phyloP scores from a whole-genome alignment of 1,139 yeast species.

The Williopsis jadinii region DNA sequence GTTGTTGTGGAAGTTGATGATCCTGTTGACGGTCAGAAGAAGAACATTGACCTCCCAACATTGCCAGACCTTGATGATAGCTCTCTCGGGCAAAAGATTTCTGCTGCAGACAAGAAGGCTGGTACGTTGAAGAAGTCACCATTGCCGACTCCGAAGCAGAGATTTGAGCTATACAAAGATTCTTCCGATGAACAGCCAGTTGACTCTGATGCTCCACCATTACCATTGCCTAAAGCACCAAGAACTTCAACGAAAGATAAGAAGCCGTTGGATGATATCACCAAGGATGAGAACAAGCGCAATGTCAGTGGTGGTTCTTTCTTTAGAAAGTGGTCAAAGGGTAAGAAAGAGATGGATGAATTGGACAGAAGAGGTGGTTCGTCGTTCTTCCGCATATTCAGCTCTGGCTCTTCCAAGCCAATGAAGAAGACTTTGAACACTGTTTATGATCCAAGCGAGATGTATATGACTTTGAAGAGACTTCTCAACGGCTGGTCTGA shows the following conservation, averaged over 20 bases:
- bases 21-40: constrained; percentile 4
- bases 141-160: neutral
- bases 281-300: constrained; percentile 15
- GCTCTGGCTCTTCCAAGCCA: constrained; percentile 8
- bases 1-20: constrained; percentile 23
- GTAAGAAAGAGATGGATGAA: constrained; percentile 6
- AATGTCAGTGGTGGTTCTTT: constrained; percentile 26
- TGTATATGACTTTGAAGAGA: constrained; percentile 58
- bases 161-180: neutral
- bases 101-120: constrained; percentile 15
- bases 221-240: constrained; percentile 29
- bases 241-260: constrained; percentile 7
- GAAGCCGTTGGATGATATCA: constrained; percentile 14
- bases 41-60: constrained; percentile 15
- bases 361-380: constrained; percentile 5
- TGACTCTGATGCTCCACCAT: neutral
- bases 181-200: neutral
- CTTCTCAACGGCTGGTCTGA: constrained; percentile 62
- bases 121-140: neutral
- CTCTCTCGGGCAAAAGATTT: too few species aligned
- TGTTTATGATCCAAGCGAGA: constrained; percentile 34
- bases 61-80: constrained; percentile 12
- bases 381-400: constrained; percentile 16
- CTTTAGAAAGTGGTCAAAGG: constrained; percentile 52
- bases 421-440: constrained; percentile 21